Conservation (phyloP, 345 rosid species). For the Schrenkiella parvula region DNA sequence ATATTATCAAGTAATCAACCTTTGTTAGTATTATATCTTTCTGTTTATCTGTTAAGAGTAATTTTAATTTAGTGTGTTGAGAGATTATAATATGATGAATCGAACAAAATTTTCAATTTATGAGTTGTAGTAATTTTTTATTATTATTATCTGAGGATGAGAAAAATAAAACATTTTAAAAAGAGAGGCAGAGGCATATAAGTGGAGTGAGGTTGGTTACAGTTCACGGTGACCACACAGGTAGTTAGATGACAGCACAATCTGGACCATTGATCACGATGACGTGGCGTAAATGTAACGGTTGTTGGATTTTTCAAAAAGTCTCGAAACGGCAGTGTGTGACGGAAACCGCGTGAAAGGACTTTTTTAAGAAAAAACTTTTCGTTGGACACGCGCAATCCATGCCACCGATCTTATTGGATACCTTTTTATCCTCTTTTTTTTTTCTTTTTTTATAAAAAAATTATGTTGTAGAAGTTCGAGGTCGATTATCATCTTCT, state of each 20-base stretch:
- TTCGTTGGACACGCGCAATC: slow-evolving; percentile 28
- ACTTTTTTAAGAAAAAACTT: not conserved
- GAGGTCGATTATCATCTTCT: no score
- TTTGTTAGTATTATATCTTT: no score
- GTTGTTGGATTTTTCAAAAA: not conserved
- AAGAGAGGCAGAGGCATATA: not conserved
- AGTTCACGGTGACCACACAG: slow-evolving; percentile 32
- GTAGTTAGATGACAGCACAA: slow-evolving; percentile 15
- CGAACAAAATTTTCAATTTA: not conserved
- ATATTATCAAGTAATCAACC: not conserved
- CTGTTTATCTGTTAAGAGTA: no score
- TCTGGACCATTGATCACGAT: not conserved
- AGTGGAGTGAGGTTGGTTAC: slow-evolving; percentile 30
- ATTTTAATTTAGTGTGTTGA: not conserved
- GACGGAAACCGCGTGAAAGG: slow-evolving; percentile 26
- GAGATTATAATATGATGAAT: no score
- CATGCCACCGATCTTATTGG: slow-evolving; percentile 13
- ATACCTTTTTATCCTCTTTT: not conserved
- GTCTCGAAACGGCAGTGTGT: slow-evolving; percentile 5
- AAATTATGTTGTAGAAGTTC: not conserved
- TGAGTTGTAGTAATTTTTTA: not conserved
- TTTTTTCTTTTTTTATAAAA: not conserved
- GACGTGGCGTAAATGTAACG: slow-evolving; percentile 12
- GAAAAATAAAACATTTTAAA: not conserved
- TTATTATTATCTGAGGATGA: not conserved